Conservation (phyloP, 768 basidiomycete genomes). For the Cystobasidium tubakii region DNA sequence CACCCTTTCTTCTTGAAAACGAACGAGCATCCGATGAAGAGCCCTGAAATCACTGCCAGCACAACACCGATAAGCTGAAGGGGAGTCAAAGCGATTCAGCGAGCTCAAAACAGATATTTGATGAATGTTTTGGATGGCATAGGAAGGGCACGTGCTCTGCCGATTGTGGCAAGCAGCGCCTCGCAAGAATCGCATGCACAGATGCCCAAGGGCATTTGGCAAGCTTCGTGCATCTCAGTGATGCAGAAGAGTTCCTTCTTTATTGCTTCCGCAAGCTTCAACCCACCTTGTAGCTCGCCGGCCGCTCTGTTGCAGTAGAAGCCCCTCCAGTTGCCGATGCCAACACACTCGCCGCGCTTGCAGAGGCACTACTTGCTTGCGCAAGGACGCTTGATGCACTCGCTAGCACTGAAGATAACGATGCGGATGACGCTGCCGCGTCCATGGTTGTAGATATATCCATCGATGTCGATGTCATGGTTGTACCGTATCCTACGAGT, state of each 20-base stretch:
- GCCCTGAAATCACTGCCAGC: conserved; percentile 59
- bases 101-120: background rate
- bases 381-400: background rate
- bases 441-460: conserved; percentile 9
- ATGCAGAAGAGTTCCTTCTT: too few species aligned
- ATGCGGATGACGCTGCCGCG: conserved; percentile 8
- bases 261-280: background rate
- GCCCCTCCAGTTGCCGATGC: conserved; percentile 27
- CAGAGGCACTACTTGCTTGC: conserved; percentile 3
- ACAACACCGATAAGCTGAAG: conserved; percentile 52
- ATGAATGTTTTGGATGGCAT: background rate
- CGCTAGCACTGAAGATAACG: conserved; percentile 9
- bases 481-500: background rate
- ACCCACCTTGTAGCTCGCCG: conserved; percentile 30
- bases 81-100: conserved; percentile 7
- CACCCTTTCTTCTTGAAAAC: conserved; percentile 95
- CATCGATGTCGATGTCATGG: background rate
- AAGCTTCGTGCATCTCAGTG: too few species aligned
- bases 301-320: background rate
- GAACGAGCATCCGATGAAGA: conserved; percentile 86
- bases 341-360: conserved; percentile 11
- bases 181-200: too few species aligned
- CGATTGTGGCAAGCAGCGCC: background rate
- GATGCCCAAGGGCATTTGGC: too few species aligned
- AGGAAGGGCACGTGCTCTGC: background rate